Evolutionary conservation across 495 filamentous ascomycete genomes (phyloP).

Genomic region (Penicillium salamii): DNA sequence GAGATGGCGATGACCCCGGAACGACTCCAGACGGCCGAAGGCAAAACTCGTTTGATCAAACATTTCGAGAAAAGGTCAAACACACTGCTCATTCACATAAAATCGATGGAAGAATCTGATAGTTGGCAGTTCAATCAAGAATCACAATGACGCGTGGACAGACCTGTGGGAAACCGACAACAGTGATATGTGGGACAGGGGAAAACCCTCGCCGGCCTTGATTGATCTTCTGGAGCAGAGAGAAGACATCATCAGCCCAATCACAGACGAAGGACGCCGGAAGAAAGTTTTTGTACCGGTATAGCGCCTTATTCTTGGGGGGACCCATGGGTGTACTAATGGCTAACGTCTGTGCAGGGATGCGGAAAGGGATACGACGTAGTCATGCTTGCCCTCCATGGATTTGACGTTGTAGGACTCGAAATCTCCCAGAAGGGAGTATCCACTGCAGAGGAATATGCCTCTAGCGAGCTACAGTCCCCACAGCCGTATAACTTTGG

Average conservation of each 20-base stretch:
- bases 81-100: not conserved
- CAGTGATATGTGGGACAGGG: constrained; percentile 41
- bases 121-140: constrained; percentile 7
- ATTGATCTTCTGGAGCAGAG: constrained; percentile 37
- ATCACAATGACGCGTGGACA: constrained; percentile 32
- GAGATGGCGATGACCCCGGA: not conserved
- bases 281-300: constrained; percentile 38
- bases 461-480: constrained; percentile 6
- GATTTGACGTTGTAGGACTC: constrained; percentile 26
- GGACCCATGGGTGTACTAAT: too few species aligned
- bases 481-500: constrained; percentile 23
- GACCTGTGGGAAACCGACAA: constrained; percentile 36
- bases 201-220: constrained; percentile 40
- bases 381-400: constrained; percentile 29
- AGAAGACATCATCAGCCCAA: constrained; percentile 18
- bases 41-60: not conserved
- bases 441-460: constrained; percentile 17
- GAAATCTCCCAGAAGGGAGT: constrained; percentile 27
- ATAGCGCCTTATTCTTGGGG: constrained; percentile 22
- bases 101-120: not conserved
- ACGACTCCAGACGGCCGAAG: not conserved
- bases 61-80: not conserved
- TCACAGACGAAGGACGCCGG: constrained; percentile 15
- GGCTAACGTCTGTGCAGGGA: constrained; percentile 12
- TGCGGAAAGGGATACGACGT: constrained; percentile 35